Evolutionary conservation across 129 eudicot genomes (phyloP), one percentile per base, ranked within the genome.

Genomic region (Ambrosia trifida): DNA sequence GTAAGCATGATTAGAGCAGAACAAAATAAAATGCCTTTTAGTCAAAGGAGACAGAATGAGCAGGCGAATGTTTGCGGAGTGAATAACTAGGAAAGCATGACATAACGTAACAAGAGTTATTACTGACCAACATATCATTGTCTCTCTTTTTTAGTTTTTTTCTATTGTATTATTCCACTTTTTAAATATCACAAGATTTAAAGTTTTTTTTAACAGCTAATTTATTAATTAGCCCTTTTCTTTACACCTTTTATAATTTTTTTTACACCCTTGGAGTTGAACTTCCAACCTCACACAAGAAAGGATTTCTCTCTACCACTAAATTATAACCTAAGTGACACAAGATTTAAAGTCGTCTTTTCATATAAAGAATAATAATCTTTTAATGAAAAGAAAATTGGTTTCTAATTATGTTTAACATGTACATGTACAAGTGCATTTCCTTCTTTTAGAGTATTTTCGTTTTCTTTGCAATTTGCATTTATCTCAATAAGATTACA

Each of bases 11-110:
- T 72, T 80, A 78, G 77, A 56, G 68, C 47, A 79, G 75, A 79
- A 59, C 49, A 58, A 36, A 46, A 69, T 33, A 62, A 70, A 60
- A 47, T 60, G 57, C 62, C 64, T 20, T 69, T 61, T 11, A 75
- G 89, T 81, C 88, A 84, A 82, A 81, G 72, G 76, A 54, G 70
- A 75, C 80, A 70, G 64, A 56, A 32, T 68, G 69, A 46, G 30
- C 76, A 79, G 83, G 75, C 79, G 83, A 79, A 84, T 82, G 84
- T 87, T 69, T 53, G 56, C 78, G 93, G 82, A 76, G 79, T 77
- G 78, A 30, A 59, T 61, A 69, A 72, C 54, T 61, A 54, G 77
- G 75, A 83, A 69, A 81, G 77, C 69, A 79, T 84, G 79, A 76
- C 86, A 47, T 62, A 71, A 78, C 78, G 46, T 28, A 45, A 58